Evolutionary conservation across 2,329 filamentous ascomycete species (phyloP).

Genomic region (Purpureocillium lavendulum): DNA sequence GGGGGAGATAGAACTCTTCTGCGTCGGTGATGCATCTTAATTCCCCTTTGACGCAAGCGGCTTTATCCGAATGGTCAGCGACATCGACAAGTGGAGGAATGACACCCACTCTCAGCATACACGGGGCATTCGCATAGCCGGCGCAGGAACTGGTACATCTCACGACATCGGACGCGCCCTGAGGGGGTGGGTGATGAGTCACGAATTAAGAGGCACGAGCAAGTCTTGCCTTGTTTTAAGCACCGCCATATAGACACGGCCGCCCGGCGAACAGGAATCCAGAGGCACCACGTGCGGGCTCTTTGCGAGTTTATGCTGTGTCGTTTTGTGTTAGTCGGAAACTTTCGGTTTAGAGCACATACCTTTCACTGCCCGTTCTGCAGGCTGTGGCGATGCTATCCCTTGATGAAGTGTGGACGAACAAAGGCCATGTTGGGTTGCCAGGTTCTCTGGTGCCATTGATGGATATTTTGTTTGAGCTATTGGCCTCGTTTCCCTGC

Average conservation of each 20-base stretch:
- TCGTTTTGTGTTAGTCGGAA: conserved; percentile 2
- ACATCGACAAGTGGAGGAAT: background rate
- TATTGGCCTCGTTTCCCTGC: too few relatives aligned
- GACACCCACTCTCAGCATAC: conserved; percentile 4
- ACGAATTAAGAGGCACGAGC: conserved; percentile 13
- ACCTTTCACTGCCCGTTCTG: background rate
- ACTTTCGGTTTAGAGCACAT: background rate
- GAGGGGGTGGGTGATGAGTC: conserved; percentile 1
- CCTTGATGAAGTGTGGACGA: too few relatives aligned
- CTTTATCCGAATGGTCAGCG: conserved; percentile 1
- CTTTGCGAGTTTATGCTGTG: conserved; percentile 4
- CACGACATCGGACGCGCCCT: conserved; percentile 13
- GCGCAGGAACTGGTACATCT: conserved; percentile 18
- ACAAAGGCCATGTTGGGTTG: too few relatives aligned
- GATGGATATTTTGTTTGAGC: too few relatives aligned
- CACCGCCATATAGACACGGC: conserved; percentile 21
- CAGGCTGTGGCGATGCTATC: too few relatives aligned
- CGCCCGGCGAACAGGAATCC: conserved; percentile 16
- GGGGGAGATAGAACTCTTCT: conserved; percentile 86
- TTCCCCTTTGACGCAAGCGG: background rate
- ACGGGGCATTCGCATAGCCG: conserved; percentile 20
- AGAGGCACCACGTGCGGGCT: conserved; percentile 1
- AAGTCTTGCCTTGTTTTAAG: conserved; percentile 5
- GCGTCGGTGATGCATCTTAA: conserved; percentile 44
- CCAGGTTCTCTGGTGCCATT: too few relatives aligned